These are phyloP conservation scores for Akanthomyces lecanii DNA, from an alignment of 2,329 filamentous ascomycete species.

Conservation along the genomic window DNA sequence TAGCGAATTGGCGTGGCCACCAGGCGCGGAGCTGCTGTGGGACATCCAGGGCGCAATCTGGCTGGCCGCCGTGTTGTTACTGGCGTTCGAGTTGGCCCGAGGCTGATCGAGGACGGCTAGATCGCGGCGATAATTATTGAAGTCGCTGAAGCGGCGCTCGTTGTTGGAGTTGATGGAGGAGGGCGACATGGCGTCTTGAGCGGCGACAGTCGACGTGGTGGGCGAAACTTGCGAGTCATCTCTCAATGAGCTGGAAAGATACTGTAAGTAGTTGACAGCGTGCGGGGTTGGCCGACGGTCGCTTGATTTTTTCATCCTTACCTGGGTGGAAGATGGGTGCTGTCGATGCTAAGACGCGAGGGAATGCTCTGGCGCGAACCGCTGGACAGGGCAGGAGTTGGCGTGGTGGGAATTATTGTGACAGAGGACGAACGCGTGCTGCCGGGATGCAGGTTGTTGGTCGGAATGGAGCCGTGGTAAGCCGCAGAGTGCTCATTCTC, in stretches of 20 bases:
- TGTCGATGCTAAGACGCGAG: constrained; percentile 16
- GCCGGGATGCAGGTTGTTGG: background rate
- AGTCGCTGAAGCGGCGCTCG: constrained; percentile 56
- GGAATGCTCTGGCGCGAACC: constrained; percentile 12
- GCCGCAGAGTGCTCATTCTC: constrained; percentile 4
- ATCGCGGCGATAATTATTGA: constrained; percentile 68
- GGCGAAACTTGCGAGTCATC: constrained; percentile 48
- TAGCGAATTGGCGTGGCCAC: constrained; percentile 33
- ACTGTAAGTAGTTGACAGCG: background rate
- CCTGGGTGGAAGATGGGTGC: constrained; percentile 5
- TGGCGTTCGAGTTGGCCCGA: constrained; percentile 44
- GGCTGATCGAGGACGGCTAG: constrained; percentile 63
- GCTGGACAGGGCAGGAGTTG: background rate
- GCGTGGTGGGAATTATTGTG: constrained; percentile 11
- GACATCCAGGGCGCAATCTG: constrained; percentile 59
- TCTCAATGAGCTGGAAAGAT: constrained; percentile 23
- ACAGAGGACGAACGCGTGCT: constrained; percentile 13
- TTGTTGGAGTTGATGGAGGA: constrained; percentile 35
- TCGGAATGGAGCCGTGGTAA: constrained; percentile 3
- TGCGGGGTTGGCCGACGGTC: background rate
- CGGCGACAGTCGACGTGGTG: constrained; percentile 40
- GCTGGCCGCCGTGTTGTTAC: constrained; percentile 43
- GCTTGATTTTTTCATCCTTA: background rate
- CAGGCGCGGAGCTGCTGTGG: constrained; percentile 31
- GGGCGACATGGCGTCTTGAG: constrained; percentile 39